A percentile compares a stretch with the other conserved stretches of the same genome.
phyloP scores from a whole-genome alignment of 2,329 filamentous ascomycete species.

The Monilinia laxa region DNA sequence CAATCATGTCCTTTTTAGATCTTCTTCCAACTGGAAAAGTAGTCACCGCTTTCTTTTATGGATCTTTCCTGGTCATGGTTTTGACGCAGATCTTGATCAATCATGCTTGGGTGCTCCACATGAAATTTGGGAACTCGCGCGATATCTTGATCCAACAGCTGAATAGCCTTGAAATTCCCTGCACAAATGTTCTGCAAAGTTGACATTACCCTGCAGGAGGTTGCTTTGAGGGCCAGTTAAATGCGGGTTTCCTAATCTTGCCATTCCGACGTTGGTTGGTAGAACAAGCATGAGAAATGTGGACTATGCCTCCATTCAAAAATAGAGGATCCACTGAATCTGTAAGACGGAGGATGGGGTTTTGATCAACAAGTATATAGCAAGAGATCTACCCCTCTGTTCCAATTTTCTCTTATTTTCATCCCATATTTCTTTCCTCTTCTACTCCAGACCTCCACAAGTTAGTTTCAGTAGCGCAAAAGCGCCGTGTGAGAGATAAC shows the following conservation, averaged over 20 bases:
- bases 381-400: constrained; percentile 5
- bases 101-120: constrained; percentile 1
- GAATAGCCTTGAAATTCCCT: constrained; percentile 5
- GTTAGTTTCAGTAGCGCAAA: constrained; percentile 16
- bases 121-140: background rate
- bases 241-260: constrained; percentile 18
- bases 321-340: constrained; percentile 6
- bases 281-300: constrained; percentile 18
- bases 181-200: background rate
- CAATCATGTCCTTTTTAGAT: constrained; percentile 2
- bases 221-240: constrained; percentile 5
- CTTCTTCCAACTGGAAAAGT: background rate
- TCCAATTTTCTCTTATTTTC: background rate
- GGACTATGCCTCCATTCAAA: constrained; percentile 1
- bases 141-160: constrained; percentile 11
- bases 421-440: constrained; percentile 11
- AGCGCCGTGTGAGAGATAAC: constrained; percentile 15
- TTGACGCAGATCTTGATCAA: constrained; percentile 19
- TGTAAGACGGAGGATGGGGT: constrained; percentile 20
- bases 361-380: constrained; percentile 20
- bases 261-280: constrained; percentile 16
- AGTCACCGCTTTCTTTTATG: constrained; percentile 17
- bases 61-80: constrained; percentile 1
- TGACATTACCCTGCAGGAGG: constrained; percentile 7
- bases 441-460: constrained; percentile 14